Percentiles rank a stretch among this genome's conserved stretches.
These are phyloP conservation scores for Globisporangium okanoganense DNA, from an alignment of 352 stramenopile species.

Conservation along the genomic window DNA sequence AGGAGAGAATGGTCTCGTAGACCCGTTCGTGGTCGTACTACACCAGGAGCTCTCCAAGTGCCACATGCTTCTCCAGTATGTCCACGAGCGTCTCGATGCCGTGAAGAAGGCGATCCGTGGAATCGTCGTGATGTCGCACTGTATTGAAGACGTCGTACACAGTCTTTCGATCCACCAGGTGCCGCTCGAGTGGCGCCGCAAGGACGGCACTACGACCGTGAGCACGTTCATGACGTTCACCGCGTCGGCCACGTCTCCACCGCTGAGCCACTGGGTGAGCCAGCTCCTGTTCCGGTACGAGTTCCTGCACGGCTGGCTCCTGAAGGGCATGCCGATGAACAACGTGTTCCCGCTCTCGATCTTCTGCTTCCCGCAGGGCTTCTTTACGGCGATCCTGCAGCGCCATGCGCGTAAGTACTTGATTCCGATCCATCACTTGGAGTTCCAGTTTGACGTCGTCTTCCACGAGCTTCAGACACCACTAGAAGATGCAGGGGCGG, in stretches of 20 bases:
- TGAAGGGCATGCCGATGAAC: conserved; percentile 19
- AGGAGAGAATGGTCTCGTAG: conserved; percentile 14
- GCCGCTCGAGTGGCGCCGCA: conserved; percentile 48
- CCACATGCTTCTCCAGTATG: conserved; percentile 36
- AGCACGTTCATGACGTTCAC: conserved; percentile 11
- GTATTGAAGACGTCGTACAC: conserved; percentile 47
- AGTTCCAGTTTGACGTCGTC: conserved; percentile 74
- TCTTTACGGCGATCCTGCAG: conserved; percentile 79
- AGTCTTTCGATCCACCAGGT: conserved; percentile 51
- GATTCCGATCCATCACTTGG: conserved; percentile 71
- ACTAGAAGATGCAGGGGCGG: not conserved
- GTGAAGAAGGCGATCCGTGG: conserved; percentile 61
- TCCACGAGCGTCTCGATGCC: conserved; percentile 35
- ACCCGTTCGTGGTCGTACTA: conserved; percentile 63
- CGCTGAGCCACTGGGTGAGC: conserved; percentile 50
- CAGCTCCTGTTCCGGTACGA: conserved; percentile 50
- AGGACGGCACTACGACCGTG: conserved; percentile 24
- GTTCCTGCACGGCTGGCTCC: conserved; percentile 57
- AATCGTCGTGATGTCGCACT: conserved; percentile 46
- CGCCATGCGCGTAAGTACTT: conserved; percentile 61
- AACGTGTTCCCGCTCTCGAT: conserved; percentile 53
- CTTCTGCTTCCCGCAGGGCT: conserved; percentile 71
- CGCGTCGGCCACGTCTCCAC: conserved; percentile 3
- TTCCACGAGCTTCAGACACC: conserved; percentile 25
- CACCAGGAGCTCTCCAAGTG: conserved; percentile 60